Conservation (phyloP, 225 moss, liverwort and hornwort species). For the Marchantia polymorpha region DNA sequence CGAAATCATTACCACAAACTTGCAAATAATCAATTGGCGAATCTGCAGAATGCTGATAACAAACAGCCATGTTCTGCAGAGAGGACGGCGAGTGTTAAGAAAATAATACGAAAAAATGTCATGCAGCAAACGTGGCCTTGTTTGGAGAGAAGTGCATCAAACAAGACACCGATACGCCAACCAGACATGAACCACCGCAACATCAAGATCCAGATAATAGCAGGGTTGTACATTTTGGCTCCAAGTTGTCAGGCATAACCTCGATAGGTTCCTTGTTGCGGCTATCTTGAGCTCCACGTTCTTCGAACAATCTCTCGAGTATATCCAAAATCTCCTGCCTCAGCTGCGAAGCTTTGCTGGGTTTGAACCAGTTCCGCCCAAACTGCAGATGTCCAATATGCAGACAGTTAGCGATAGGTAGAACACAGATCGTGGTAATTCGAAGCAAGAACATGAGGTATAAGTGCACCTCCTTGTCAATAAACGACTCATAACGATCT, state of each 20-base stretch:
- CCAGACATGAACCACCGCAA: neutral
- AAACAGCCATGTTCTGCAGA: constrained; percentile 2
- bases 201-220: constrained; percentile 25
- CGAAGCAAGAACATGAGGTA: neutral
- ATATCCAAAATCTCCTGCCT: constrained; percentile 55
- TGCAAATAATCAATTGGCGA: neutral
- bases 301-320: constrained; percentile 52
- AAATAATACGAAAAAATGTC: neutral
- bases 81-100: neutral
- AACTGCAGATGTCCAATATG: constrained; percentile 41
- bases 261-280: constrained; percentile 26
- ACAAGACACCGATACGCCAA: neutral
- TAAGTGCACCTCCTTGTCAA: neutral
- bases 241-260: constrained; percentile 43
- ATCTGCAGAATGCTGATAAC: neutral
- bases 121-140: neutral
- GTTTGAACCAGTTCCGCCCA: constrained; percentile 76
- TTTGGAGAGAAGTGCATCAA: neutral
- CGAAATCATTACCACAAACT: constrained; percentile 4
- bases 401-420: neutral
- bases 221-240: constrained; percentile 35
- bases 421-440: neutral
- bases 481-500: neutral
- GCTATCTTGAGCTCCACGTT: constrained; percentile 29
- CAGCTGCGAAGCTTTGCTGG: constrained; percentile 62